Base-by-base conservation (phyloP, 306 rosid species). In the Fagus sylvatica region DNA sequence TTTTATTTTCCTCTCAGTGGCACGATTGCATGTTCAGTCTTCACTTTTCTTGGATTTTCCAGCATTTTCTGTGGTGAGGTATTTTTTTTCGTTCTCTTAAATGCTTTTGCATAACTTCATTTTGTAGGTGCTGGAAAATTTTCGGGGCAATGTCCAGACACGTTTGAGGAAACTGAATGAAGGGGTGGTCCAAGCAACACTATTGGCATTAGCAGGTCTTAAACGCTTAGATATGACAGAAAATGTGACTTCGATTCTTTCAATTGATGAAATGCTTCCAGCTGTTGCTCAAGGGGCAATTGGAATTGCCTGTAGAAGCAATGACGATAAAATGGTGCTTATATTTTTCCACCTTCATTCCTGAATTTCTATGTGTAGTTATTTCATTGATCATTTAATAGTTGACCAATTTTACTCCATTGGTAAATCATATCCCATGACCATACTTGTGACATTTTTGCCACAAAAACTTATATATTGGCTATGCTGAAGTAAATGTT, bases 141-240 rank as follows among this genome's bases (percentile, higher is more conserved):
- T 93, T 74, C 89, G 99, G 10, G 99, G 99, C 33, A 93, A 91
- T 78, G 99, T 95, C 76, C 97, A 95, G 79, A 87, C 98, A 56
- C 84, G 97, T 53, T 69, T 95, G 83, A 93, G 70, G 84, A 95
- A 95, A 75, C 90, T 93, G 69, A 85, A 72, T 40, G 96, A 93
- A 61, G 94, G 92, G 53, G 96, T 91, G 55, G 99, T 95, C 82
- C 89, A 93, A 79, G 99, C 99, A 70, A 95, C 98, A 17, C 71
- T 95, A 53, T 82, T 95, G 88, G 97, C 98, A 8, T 80, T 93
- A 72, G 99, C 99, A 76, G 98, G 99, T 73, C 92, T 95, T 48
- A 90, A 85, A 61, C 99, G 98, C 62, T 85, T 95, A 78, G 69
- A 73, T 53, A 88, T 86, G 90, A 86, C 88, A 1, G 92, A 86